phyloP scores from a whole-genome alignment of 83 land plant genomes.

The Isoetes engelmannii region DNA sequence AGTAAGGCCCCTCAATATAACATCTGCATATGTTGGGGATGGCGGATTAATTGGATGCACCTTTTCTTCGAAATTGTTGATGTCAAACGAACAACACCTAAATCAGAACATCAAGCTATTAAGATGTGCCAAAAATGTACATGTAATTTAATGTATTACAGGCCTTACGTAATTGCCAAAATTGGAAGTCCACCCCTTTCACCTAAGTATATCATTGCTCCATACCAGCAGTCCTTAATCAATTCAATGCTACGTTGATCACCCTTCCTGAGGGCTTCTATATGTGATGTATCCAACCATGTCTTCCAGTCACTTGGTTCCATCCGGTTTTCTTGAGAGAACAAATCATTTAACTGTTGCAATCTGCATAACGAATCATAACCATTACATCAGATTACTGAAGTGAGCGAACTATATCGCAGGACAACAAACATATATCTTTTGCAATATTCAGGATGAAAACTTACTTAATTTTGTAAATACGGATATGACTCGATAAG shows the following conservation, averaged over 20 bases:
- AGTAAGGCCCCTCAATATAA: not conserved
- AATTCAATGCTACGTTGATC: not conserved
- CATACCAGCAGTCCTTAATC: slow-evolving; percentile 5
- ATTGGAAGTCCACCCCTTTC: slow-evolving; percentile 4
- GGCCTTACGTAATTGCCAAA: slow-evolving; percentile 8
- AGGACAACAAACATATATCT: not conserved
- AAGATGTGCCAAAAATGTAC: not conserved
- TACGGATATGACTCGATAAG: not conserved
- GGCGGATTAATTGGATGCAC: not conserved
- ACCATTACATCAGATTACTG: not conserved
- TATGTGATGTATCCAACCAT: not conserved
- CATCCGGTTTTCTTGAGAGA: slow-evolving; percentile 1
- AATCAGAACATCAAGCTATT: not conserved
- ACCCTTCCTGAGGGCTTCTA: not conserved
- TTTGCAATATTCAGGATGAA: not conserved
- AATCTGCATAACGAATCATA: not conserved
- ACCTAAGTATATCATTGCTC: not conserved
- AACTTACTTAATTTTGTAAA: slow-evolving; percentile 4
- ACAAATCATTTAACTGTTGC: not conserved
- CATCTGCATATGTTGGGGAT: not conserved
- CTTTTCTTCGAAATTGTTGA: not conserved
- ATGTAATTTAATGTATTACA: not conserved
- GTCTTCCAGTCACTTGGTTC: not conserved
- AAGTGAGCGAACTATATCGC: not conserved
- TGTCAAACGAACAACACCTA: not conserved